Evolutionary conservation across 2,329 filamentous ascomycete genomes (phyloP), one percentile per base, ranked within the genome.

Genomic region (Penicillium sp.): DNA sequence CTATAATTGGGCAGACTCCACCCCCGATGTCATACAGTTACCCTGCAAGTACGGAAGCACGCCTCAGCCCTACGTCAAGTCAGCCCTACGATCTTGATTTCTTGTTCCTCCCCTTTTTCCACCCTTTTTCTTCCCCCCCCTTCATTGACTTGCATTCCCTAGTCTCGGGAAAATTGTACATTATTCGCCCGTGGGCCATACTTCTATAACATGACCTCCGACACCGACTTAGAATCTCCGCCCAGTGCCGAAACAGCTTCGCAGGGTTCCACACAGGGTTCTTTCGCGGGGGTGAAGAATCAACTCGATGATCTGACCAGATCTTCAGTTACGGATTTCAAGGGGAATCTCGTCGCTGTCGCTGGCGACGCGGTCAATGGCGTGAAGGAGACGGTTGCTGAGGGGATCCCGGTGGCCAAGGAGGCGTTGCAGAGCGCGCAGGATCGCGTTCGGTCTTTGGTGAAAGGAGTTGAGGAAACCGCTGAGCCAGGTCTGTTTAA

Each of bases 11-110:
- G 6, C n/a, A 8, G 24, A 15, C 42, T 8, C n/a, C 12, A 21
- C 29, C 23, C 18, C 36, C 53, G 48, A 57, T 57, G 57, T 53
- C 50, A 59, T 58, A 54, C 6, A 9, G 6, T 6, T 28, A 6
- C 44, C 45, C 31, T 10, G 26, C 3, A 12, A 26, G 18, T 26
- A 12, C 34, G 21, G 28, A 33, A 29, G 28, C 26, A 13, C 34
- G 41, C 41, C 47, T 56, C 59, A 61, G 58, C 56, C 56, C 60
- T 62, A 58, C 52, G 47, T 58, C 52, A 49, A 52, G 10, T 59
- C 58, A 61, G 60, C 60, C 60, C 54, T 58, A 55, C 39, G 33
- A 26, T 21, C 39, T 34, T 23, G 10, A 2, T 39, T 39, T 31
- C 28, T 21, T 21, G 18, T 21, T 21, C 8, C 34, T 4, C 18